Evolutionary conservation across 2,329 filamentous ascomycete species (phyloP).

Genomic region (Pseudogymnoascus pannorum): DNA sequence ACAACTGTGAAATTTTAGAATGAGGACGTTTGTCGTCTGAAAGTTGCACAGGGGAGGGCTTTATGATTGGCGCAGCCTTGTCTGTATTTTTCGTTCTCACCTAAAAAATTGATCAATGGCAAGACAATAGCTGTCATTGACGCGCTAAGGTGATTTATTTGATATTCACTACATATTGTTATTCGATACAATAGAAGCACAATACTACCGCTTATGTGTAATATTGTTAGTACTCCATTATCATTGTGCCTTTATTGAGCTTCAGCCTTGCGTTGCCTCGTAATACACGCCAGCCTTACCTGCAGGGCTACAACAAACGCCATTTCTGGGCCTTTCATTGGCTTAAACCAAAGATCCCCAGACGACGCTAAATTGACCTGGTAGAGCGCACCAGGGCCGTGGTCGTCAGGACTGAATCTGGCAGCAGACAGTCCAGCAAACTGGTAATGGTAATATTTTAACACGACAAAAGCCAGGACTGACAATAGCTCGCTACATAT

Average conservation of each 20-base stretch:
- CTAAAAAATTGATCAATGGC: not conserved
- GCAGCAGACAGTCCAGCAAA: not conserved
- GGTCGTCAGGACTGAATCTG: slow-evolving; percentile 7
- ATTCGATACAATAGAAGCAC: not conserved
- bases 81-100: not conserved
- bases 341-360: not conserved
- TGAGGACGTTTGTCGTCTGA: not conserved
- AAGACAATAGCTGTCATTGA: not conserved
- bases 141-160: not conserved
- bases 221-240: not conserved
- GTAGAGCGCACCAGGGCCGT: slow-evolving; percentile 5
- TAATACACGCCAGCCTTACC: not conserved
- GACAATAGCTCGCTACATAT: slow-evolving; percentile 4
- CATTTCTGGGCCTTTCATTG: not conserved
- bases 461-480: not conserved
- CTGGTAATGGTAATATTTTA: slow-evolving; percentile 1
- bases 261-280: not conserved
- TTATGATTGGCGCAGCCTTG: not conserved
- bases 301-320: not conserved
- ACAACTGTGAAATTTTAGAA: not conserved
- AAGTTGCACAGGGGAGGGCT: not conserved
- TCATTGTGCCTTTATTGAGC: not conserved
- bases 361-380: slow-evolving; percentile 1
- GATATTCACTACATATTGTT: not conserved
- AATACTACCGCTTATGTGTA: not conserved